A percentile compares a stretch with the other conserved stretches of the same genome.
Conservation (phyloP, 495 filamentous ascomycete genomes). For the Aspergillus homomorphus region DNA sequence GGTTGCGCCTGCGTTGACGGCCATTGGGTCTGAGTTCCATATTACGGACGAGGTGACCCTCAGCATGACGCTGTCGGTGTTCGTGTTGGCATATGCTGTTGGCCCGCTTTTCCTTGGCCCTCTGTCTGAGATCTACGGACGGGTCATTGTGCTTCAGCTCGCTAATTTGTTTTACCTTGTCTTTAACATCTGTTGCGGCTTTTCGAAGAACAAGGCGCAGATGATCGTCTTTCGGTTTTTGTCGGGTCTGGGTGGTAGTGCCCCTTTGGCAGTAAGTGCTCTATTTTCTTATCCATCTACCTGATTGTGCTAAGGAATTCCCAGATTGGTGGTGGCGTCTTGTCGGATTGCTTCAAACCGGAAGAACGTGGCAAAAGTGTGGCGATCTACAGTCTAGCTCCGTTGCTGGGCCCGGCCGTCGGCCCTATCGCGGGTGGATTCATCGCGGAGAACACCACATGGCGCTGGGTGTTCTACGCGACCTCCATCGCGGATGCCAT, state of each 20-base stretch:
- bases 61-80: slow-evolving; percentile 65
- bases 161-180: slow-evolving; percentile 65
- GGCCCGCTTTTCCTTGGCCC: slow-evolving; percentile 69
- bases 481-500: slow-evolving; percentile 59
- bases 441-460: slow-evolving; percentile 64
- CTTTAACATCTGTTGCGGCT: slow-evolving; percentile 56
- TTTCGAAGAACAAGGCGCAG: slow-evolving; percentile 46
- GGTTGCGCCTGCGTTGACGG: slow-evolving; percentile 62
- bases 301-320: background rate
- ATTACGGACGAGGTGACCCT: slow-evolving; percentile 54
- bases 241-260: slow-evolving; percentile 55
- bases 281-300: too few relatives aligned
- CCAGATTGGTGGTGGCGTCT: slow-evolving; percentile 56
- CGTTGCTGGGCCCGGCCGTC: slow-evolving; percentile 64
- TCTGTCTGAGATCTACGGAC: slow-evolving; percentile 71
- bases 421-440: slow-evolving; percentile 64
- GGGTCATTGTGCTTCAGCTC: slow-evolving; percentile 56
- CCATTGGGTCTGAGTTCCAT: slow-evolving; percentile 57
- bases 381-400: slow-evolving; percentile 61
- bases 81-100: slow-evolving; percentile 71
- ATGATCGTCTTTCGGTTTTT: slow-evolving; percentile 58
- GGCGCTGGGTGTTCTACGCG: slow-evolving; percentile 69
- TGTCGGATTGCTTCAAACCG: slow-evolving; percentile 59
- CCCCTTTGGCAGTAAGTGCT: slow-evolving; percentile 45
- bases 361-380: slow-evolving; percentile 65